Conservation (phyloP, 2,329 filamentous ascomycete species). For the Gliomastix tumulicola region DNA sequence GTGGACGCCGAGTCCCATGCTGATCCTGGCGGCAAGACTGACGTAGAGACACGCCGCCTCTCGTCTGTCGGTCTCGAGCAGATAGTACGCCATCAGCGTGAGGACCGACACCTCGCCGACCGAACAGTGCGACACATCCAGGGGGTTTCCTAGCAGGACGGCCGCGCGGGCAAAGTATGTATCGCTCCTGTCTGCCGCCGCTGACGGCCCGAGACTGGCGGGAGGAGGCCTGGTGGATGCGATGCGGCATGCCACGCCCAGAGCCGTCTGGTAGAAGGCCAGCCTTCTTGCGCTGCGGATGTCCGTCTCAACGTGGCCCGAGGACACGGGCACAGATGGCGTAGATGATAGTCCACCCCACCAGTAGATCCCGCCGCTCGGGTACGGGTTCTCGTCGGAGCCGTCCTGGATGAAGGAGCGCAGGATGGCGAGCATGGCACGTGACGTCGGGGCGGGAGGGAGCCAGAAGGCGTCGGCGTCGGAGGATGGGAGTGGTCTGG, state of each 20-base stretch:
- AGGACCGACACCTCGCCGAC: constrained; percentile 36
- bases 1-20: constrained; percentile 40
- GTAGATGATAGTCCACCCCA: constrained; percentile 32
- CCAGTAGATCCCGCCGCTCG: constrained; percentile 40
- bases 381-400: constrained; percentile 10
- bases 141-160: constrained; percentile 35
- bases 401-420: constrained; percentile 38
- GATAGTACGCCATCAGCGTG: constrained; percentile 39
- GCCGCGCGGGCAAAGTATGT: constrained; percentile 35
- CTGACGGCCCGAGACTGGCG: not conserved
- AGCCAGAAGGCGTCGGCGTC: constrained; percentile 31
- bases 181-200: constrained; percentile 19
- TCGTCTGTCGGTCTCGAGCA: constrained; percentile 39
- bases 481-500: constrained; percentile 26
- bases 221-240: constrained; percentile 19
- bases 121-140: constrained; percentile 31
- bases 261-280: constrained; percentile 36
- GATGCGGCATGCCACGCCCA: constrained; percentile 30
- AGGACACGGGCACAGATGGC: constrained; percentile 15
- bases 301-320: constrained; percentile 12
- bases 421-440: constrained; percentile 28
- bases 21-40: constrained; percentile 37
- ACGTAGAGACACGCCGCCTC: constrained; percentile 42
- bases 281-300: constrained; percentile 24
- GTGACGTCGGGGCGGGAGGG: constrained; percentile 26